Evolutionary conservation across 2,329 filamentous ascomycete species (phyloP), one percentile per base, ranked within the genome.

Genomic region (Westerdykella sp.): DNA sequence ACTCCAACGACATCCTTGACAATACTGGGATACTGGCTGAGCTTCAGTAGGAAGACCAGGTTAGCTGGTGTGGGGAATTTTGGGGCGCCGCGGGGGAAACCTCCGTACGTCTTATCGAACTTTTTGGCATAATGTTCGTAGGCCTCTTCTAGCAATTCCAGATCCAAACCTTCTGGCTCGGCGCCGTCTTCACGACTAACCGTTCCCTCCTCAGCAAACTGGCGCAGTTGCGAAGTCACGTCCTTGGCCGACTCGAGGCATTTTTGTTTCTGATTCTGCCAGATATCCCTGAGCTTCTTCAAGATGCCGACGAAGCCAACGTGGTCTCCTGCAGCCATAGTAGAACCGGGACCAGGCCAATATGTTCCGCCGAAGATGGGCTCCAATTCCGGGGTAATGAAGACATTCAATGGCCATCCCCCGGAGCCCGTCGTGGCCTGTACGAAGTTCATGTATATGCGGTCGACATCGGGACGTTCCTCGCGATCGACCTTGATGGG

Each of bases 391-490:
- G 93, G 89, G 0, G 93, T 98, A 23, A 97, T 77, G 63, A 98
- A 97, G n/a, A 95, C 83, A 60, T 96, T 97, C 47, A 97, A 71
- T 1, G 93, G 93, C 90, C 93, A 97, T 32, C 93, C 93, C 9
- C 89, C 91, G 1, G 80, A 84, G 15, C 86, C 89, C 45, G 85
- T 95, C 10, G 93, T 91, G 1, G 91, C 91, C 65, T 96, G 89
- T 34, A 95, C 84, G 66, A 95, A 98, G 71, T 95, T 95, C 88
- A 96, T 96, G 67, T 97, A 97, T 51, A 97, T 90, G 48, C 86
- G 83, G 62, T 98, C 93, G 51, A 97, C 81, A 62, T 97, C 90
- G 7, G 91, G 91, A 21, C 91, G 82, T 68, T 95, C 88, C 68
- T 98, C 93, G 47, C 90, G 81, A 67, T 98, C 93, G 59, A 97